Evolutionary conservation across 768 basidiomycete genomes (phyloP).

Genomic region (Rhodosporidiobolus sp.): DNA sequence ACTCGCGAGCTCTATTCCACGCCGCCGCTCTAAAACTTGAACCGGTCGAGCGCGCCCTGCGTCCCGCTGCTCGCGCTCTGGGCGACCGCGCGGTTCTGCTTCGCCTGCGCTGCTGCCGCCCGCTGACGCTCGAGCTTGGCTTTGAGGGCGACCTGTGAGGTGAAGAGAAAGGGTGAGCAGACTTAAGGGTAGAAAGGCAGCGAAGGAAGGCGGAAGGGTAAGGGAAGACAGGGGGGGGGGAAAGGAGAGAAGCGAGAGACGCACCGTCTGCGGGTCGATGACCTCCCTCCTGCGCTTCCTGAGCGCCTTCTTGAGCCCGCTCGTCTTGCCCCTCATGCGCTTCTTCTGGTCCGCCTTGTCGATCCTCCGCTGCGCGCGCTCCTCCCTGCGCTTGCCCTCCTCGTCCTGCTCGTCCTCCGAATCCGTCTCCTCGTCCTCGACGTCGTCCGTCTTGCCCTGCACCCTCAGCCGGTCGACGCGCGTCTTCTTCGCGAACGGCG

Average conservation of each 20-base stretch:
- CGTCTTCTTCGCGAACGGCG: constrained; percentile 67
- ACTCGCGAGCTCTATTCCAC: no score
- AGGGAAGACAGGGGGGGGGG: not conserved
- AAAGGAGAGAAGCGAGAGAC: constrained; percentile 29
- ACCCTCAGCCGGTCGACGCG: constrained; percentile 68
- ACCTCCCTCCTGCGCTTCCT: constrained; percentile 94
- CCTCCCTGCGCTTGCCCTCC: constrained; percentile 45
- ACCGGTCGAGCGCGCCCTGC: constrained; percentile 53
- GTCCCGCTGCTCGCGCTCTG: constrained; percentile 40
- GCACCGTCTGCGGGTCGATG: constrained; percentile 66
- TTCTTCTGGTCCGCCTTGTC: constrained; percentile 58
- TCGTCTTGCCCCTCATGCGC: constrained; percentile 78
- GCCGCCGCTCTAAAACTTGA: constrained; percentile 39
- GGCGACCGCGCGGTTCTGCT: constrained; percentile 20
- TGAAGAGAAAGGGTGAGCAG: not conserved
- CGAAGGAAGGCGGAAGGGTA: not conserved
- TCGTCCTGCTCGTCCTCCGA: constrained; percentile 48
- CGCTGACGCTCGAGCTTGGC: constrained; percentile 58
- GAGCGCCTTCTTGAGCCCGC: constrained; percentile 65
- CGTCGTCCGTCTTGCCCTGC: constrained; percentile 46
- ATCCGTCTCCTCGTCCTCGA: constrained; percentile 50
- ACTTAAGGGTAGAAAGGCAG: not conserved
- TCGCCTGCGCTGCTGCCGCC: constrained; percentile 41
- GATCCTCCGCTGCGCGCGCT: constrained; percentile 19
- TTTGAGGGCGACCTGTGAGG: constrained; percentile 56